phyloP scores from a whole-genome alignment of 1,139 yeast species.

The Candida tetrigidarum region DNA sequence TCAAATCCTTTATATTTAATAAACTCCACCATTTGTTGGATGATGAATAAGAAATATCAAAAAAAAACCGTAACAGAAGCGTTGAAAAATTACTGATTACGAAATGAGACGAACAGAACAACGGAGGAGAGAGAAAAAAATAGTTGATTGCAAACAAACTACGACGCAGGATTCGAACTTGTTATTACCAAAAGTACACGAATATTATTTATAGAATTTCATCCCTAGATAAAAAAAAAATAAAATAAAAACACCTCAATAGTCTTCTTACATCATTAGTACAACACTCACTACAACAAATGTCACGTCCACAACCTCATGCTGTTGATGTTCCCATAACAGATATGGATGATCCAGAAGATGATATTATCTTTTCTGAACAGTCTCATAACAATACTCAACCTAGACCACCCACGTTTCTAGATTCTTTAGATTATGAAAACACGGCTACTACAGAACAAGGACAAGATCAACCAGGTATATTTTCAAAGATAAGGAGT shows the following conservation, averaged over 20 bases:
- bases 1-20: conserved; percentile 31
- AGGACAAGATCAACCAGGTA: neutral
- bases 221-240: neutral
- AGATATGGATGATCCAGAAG: conserved; percentile 57
- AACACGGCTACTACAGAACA: neutral
- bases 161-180: too few species aligned
- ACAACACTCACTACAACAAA: neutral
- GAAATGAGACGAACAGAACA: too few species aligned
- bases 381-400: conserved; percentile 13
- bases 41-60: neutral
- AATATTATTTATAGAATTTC: too few species aligned
- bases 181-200: too few species aligned
- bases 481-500: conserved; percentile 14
- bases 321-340: conserved; percentile 61
- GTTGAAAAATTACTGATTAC: too few species aligned
- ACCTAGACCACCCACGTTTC: conserved; percentile 5
- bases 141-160: too few species aligned
- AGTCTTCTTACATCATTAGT: too few species aligned
- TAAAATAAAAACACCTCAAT: too few species aligned
- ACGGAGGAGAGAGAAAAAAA: too few species aligned
- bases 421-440: conserved; percentile 30
- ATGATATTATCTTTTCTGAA: conserved; percentile 40
- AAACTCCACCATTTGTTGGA: conserved; percentile 10
- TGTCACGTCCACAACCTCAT: conserved; percentile 26
- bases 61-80: too few species aligned